These are phyloP conservation scores for Neurospora sp. DNA, from an alignment of 2,329 filamentous ascomycete species.

Conservation along the genomic window DNA sequence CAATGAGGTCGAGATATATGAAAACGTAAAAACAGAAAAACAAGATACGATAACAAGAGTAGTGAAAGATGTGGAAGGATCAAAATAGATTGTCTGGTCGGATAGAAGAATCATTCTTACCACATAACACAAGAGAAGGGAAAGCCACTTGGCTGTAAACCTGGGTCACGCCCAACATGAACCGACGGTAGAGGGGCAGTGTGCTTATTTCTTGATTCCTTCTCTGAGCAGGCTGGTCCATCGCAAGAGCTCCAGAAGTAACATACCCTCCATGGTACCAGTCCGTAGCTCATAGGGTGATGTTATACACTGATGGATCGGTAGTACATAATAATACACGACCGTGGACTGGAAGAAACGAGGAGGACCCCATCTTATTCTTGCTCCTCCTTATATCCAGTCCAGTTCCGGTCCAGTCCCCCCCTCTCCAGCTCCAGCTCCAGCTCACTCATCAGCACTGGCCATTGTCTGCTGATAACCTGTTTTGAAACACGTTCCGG, in stretches of 20 bases:
- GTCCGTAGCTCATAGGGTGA: neutral
- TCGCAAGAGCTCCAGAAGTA: neutral
- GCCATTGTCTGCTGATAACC: neutral
- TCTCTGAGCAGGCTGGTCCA: neutral
- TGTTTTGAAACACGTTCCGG: neutral
- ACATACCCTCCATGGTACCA: neutral
- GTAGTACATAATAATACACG: neutral
- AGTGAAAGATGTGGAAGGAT: neutral
- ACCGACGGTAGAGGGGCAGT: neutral
- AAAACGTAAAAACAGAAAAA: neutral
- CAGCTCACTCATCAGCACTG: neutral
- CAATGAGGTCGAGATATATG: neutral
- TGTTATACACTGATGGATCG: neutral
- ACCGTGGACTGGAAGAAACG: neutral
- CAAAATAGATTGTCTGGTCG: neutral
- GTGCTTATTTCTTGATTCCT: neutral
- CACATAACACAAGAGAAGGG: neutral
- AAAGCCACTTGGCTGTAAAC: neutral
- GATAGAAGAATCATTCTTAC: neutral
- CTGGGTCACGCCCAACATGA: neutral
- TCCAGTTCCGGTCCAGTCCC: neutral
- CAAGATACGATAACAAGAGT: neutral
- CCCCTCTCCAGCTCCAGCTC: neutral
- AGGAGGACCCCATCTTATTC: neutral
- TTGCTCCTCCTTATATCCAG: neutral